phyloP scores from a whole-genome alignment of 805 yeast genomes.

The Kodamaea sagamina region DNA sequence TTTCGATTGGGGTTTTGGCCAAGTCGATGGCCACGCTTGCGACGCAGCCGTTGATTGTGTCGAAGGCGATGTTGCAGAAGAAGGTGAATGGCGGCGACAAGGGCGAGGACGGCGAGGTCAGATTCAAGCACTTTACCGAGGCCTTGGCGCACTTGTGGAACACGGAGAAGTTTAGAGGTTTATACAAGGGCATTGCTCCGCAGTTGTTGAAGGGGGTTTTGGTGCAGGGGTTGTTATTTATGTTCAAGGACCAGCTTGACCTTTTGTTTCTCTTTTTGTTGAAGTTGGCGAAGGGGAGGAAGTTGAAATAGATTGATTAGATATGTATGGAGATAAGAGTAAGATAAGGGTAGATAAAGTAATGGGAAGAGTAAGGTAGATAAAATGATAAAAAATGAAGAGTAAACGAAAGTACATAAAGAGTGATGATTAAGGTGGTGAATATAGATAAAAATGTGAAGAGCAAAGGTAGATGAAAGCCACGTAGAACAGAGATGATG shows the following conservation, averaged over 20 bases:
- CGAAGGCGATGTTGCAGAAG: slow-evolving; percentile 78
- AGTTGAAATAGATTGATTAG: not conserved
- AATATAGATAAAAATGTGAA: too few relatives aligned
- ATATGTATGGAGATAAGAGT: not conserved
- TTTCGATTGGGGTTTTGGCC: slow-evolving; percentile 73
- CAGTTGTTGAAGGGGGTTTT: slow-evolving; percentile 79
- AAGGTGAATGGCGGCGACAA: slow-evolving; percentile 27
- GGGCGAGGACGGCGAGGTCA: slow-evolving; percentile 36
- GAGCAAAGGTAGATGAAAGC: too few relatives aligned
- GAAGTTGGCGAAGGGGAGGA: slow-evolving; percentile 24
- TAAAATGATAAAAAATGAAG: too few relatives aligned
- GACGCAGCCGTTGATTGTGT: slow-evolving; percentile 83
- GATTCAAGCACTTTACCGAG: slow-evolving; percentile 59
- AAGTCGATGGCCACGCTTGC: slow-evolving; percentile 77
- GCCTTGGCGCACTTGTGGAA: slow-evolving; percentile 61
- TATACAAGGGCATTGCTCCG: slow-evolving; percentile 81
- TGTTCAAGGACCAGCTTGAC: slow-evolving; percentile 73
- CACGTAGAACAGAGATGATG: too few relatives aligned
- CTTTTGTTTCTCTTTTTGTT: slow-evolving; percentile 38
- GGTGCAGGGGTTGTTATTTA: slow-evolving; percentile 81
- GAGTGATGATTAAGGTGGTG: too few relatives aligned
- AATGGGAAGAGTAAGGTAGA: too few relatives aligned
- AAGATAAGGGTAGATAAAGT: too few relatives aligned
- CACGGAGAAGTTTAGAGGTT: slow-evolving; percentile 62
- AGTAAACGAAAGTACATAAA: too few relatives aligned